These are phyloP conservation scores for Yamadazyma nakazawae DNA, from an alignment of 805 yeast genomes.

Conservation along the genomic window DNA sequence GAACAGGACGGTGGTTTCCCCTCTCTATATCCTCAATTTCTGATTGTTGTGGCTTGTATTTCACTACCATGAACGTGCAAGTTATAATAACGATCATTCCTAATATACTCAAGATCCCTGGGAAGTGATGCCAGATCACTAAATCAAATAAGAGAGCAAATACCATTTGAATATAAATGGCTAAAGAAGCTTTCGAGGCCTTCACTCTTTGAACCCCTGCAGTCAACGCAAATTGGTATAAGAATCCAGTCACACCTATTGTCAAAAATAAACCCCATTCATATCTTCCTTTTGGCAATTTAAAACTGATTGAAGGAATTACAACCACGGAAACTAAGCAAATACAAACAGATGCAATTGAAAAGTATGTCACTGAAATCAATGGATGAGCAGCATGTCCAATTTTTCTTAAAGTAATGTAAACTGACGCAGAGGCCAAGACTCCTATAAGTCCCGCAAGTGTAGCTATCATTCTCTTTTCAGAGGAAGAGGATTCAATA, in stretches of 20 bases:
- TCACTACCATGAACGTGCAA: constrained; percentile 55
- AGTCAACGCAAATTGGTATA: constrained; percentile 75
- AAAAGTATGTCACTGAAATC: constrained; percentile 72
- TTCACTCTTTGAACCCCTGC: constrained; percentile 79
- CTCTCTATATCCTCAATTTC: constrained; percentile 8
- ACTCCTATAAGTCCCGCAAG: constrained; percentile 64
- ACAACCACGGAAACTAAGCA: constrained; percentile 50
- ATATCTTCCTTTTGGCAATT: constrained; percentile 52
- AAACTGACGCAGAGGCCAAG: constrained; percentile 65
- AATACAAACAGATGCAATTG: constrained; percentile 55
- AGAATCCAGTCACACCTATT: constrained; percentile 76
- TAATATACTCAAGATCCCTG: constrained; percentile 60
- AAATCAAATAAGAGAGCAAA: constrained; percentile 78
- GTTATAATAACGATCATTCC: constrained; percentile 70
- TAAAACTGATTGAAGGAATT: constrained; percentile 58
- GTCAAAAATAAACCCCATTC: constrained; percentile 65
- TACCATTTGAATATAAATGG: constrained; percentile 72
- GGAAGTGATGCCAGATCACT: constrained; percentile 67
- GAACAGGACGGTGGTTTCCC: constrained; percentile 7
- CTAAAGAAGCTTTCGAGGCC: constrained; percentile 73
- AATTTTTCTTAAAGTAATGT: constrained; percentile 67
- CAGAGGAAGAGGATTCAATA: constrained; percentile 51
- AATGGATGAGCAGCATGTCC: constrained; percentile 80
- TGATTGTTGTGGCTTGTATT: constrained; percentile 13
- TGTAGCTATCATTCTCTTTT: constrained; percentile 59